Conservation (phyloP, 495 filamentous ascomycete genomes). For the Talaromyces thailandensis region DNA sequence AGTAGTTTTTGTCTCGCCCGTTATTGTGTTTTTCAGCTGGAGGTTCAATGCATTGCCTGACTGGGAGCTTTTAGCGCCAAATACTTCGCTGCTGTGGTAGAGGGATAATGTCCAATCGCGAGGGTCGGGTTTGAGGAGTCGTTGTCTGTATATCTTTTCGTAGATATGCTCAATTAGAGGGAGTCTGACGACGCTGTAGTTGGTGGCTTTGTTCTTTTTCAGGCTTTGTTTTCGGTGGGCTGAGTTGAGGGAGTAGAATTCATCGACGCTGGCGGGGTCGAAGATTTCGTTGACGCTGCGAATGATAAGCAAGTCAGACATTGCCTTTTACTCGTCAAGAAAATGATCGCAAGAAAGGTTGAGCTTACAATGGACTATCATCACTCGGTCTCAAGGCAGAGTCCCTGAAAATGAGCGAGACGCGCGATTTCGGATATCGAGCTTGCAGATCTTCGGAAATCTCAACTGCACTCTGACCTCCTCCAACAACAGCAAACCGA, state of each 20-base stretch:
- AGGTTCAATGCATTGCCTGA: constrained; percentile 32
- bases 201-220: constrained; percentile 62
- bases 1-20: constrained; percentile 6
- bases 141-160: constrained; percentile 76
- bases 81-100: constrained; percentile 53
- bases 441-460: constrained; percentile 83
- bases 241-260: constrained; percentile 55
- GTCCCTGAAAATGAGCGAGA: constrained; percentile 65
- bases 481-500: constrained; percentile 78
- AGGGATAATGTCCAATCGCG: constrained; percentile 74
- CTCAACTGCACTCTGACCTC: constrained; percentile 88
- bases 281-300: constrained; percentile 91
- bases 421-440: constrained; percentile 68
- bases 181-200: constrained; percentile 87
- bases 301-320: not conserved
- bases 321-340: not conserved
- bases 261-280: constrained; percentile 73
- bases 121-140: constrained; percentile 59
- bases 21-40: constrained; percentile 10
- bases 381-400: constrained; percentile 82
- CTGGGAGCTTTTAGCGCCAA: constrained; percentile 43
- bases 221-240: constrained; percentile 54
- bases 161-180: constrained; percentile 83
- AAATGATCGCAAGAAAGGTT: too few relatives aligned
- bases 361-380: constrained; percentile 83